Base-by-base conservation (phyloP, 495 filamentous ascomycete genomes). In the Aspergillus carlsbadensis region DNA sequence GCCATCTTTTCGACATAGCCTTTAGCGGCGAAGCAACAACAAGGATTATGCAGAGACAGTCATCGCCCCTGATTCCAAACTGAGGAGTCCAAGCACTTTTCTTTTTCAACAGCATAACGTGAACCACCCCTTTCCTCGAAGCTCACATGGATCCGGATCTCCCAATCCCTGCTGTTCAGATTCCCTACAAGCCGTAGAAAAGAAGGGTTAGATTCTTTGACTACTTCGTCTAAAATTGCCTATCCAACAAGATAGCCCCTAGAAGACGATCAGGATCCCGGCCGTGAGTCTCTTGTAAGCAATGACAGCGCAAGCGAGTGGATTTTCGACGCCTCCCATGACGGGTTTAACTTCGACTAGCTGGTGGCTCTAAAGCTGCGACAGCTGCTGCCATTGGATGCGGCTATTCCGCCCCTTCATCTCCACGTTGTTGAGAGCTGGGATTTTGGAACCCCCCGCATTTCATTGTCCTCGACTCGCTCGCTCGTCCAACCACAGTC, bases 371-470 rank as follows among this genome's bases (percentile, higher is more conserved):
- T 33, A 46, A 18, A 10, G 17, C 22, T 37, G 21, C 13, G 20
- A 11, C 18, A 40, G 22, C 11, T 40, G 10, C 33, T n/a, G 35
- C 8, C 24, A 45, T 37, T 36, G 43, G 20, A 41, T 26, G 31
- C 14, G 22, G 17, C 34, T 24, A 21, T 24, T 15, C 52, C 20
- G n/a, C 17, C 10, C 14, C 26, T 29, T 35, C 29, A 21, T 26
- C 20, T 43, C 54, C 54, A 50, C 45, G 26, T 43, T 57, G 35
- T 49, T 34, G 1, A 15, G 6, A 10, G 17, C 34, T 24, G 36
- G 31, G 31, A 39, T 29, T 40, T 14, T 22, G 18, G 17, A 31
- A 51, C 40, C 57, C 45, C n/a, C 57, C 57, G 45, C 57, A 52
- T 52, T 40, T 34, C 48, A 6, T 33, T 36, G 26, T 36, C 2